Percentiles rank a stretch among this genome's conserved stretches.
These are phyloP conservation scores for Petunia axillaris DNA, from an alignment of 257 asterid species.

Conservation along the genomic window DNA sequence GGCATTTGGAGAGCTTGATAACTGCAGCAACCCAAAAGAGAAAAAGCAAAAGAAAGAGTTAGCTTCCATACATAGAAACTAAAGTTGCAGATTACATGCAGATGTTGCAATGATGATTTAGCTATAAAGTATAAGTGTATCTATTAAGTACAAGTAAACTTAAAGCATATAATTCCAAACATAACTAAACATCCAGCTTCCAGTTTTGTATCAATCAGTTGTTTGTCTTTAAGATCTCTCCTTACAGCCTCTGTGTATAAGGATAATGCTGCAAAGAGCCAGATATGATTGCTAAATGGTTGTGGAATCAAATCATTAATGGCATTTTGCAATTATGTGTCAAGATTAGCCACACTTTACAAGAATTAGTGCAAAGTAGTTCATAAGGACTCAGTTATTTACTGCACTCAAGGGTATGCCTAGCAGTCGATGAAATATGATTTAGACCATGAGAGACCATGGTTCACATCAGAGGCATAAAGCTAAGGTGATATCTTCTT, in stretches of 20 bases:
- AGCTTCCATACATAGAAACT: constrained; percentile 23
- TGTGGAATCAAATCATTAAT: constrained; percentile 18
- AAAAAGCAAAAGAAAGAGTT: constrained; percentile 19
- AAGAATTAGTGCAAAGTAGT: constrained; percentile 10
- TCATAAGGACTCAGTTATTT: constrained; percentile 2
- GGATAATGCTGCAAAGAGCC: neutral
- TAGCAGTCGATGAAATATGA: neutral
- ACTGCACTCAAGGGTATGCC: neutral
- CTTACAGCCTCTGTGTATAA: constrained; percentile 6
- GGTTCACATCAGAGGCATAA: neutral
- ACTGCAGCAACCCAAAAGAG: constrained; percentile 33
- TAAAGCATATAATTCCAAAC: neutral
- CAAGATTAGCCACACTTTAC: constrained; percentile 7
- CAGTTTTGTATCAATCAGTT: neutral
- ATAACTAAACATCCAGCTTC: neutral
- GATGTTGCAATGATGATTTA: constrained; percentile 1
- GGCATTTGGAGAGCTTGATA: constrained; percentile 26
- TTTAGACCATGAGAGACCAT: neutral
- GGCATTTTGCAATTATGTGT: neutral
- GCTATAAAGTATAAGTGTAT: neutral
- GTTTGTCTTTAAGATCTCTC: neutral
- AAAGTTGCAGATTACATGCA: constrained; percentile 5
- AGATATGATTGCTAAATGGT: constrained; percentile 1
- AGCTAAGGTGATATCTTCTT: neutral
- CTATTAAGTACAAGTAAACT: neutral